Evolutionary conservation across 2,329 filamentous ascomycete species (phyloP).

Genomic region (Malbranchea cinnamomea): DNA sequence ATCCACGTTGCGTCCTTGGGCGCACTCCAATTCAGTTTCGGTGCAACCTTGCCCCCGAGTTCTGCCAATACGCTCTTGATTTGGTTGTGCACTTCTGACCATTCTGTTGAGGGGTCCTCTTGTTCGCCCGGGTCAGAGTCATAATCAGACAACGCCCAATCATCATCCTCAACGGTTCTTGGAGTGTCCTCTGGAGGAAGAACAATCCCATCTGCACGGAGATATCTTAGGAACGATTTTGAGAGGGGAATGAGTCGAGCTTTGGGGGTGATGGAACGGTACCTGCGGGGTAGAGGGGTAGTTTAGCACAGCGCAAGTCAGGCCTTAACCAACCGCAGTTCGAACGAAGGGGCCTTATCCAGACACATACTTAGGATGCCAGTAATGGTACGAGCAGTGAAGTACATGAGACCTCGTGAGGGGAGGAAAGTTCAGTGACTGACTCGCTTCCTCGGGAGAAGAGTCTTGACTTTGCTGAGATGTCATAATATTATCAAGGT

Average conservation of each 20-base stretch:
- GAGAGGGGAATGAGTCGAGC: constrained; percentile 70
- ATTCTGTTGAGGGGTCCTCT: constrained; percentile 40
- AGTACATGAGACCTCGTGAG: constrained; percentile 76
- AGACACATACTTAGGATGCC: constrained; percentile 66
- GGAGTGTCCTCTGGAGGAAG: constrained; percentile 40
- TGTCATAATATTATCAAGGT: background rate
- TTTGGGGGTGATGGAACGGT: constrained; percentile 67
- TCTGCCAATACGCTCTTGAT: constrained; percentile 67
- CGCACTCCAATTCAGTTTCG: constrained; percentile 94
- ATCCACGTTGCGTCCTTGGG: constrained; percentile 97
- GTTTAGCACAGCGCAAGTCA: too few relatives aligned
- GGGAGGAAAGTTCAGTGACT: constrained; percentile 57
- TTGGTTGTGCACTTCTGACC: constrained; percentile 57
- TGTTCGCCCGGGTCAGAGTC: constrained; percentile 42
- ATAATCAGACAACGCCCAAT: constrained; percentile 44
- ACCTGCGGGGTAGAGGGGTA: constrained; percentile 37
- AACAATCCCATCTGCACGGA: constrained; percentile 83
- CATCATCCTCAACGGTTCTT: constrained; percentile 29
- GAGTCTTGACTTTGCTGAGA: background rate
- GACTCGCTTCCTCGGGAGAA: constrained; percentile 10
- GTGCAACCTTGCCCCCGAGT: constrained; percentile 71
- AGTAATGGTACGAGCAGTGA: constrained; percentile 85
- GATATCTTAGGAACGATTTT: constrained; percentile 63
- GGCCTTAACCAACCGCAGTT: too few relatives aligned
- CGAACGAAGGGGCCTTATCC: too few relatives aligned